A percentile compares a stretch with the other conserved stretches of the same genome.
Conservation (phyloP, 176 grass and related monocot genomes). For the Avena sativa region DNA sequence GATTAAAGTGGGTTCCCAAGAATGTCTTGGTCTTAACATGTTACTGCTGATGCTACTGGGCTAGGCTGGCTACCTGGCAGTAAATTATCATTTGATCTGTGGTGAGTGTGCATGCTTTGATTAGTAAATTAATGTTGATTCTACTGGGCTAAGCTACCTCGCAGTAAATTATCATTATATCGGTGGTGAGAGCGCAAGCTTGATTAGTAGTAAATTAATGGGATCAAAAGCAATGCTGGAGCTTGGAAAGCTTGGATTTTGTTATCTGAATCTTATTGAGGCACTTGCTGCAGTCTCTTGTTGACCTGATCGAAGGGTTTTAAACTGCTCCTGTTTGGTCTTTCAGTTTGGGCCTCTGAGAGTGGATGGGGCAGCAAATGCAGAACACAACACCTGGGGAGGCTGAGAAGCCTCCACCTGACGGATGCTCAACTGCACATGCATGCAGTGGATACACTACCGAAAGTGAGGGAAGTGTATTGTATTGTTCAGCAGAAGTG, state of each 20-base stretch:
- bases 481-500: slow-evolving; percentile 9
- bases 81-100: no score
- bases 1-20: slow-evolving; percentile 44
- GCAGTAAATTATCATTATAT: slow-evolving; percentile 43
- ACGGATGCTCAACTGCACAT: neutral
- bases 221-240: slow-evolving; percentile 10
- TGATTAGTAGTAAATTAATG: neutral
- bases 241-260: slow-evolving; percentile 30
- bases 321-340: neutral
- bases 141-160: slow-evolving; percentile 1
- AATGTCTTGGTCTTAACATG: slow-evolving; percentile 29
- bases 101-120: no score
- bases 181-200: neutral
- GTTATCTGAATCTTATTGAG: slow-evolving; percentile 13
- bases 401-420: slow-evolving; percentile 19
- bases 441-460: neutral
- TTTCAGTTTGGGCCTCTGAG: neutral
- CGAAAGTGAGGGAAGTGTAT: neutral
- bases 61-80: neutral
- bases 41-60: slow-evolving; percentile 11
- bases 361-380: slow-evolving; percentile 11
- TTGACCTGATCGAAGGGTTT: neutral
- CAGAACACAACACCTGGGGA: neutral
- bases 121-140: no score
- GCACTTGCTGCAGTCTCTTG: no score